phyloP scores from a whole-genome alignment of 2,329 filamentous ascomycete species.

The Venturia pyrina region DNA sequence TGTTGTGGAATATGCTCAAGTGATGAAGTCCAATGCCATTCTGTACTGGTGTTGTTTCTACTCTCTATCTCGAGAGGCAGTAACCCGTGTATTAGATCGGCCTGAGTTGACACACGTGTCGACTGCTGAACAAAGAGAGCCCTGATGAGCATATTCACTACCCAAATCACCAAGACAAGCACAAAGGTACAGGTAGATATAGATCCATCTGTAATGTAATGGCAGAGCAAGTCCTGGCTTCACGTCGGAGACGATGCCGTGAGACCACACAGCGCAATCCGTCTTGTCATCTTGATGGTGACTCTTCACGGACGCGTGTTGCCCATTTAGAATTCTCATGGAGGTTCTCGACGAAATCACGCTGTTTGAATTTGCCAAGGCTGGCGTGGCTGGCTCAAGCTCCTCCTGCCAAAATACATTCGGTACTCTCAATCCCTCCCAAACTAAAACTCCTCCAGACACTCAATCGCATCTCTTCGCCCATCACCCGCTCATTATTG shows the following conservation, averaged over 20 bases:
- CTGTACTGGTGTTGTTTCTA: background rate
- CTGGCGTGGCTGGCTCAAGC: background rate
- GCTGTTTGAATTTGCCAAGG: background rate
- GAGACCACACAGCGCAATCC: too few relatives aligned
- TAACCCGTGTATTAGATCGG: background rate
- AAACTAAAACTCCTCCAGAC: background rate
- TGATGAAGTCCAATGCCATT: slow-evolving; percentile 2
- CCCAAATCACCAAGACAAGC: too few relatives aligned
- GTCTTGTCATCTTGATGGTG: too few relatives aligned
- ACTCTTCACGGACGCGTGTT: too few relatives aligned
- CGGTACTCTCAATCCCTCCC: background rate
- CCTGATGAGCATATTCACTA: slow-evolving; percentile 6
- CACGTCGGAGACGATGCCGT: too few relatives aligned
- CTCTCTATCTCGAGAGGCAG: background rate
- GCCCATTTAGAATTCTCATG: too few relatives aligned
- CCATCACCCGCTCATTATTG: background rate
- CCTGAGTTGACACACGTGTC: background rate
- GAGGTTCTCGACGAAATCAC: background rate
- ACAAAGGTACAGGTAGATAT: too few relatives aligned
- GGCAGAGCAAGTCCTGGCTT: too few relatives aligned
- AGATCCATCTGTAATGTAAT: too few relatives aligned
- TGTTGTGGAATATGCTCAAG: background rate
- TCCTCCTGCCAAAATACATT: background rate
- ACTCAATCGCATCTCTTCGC: background rate
- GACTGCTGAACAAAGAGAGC: slow-evolving; percentile 12